Evolutionary conservation across 495 filamentous ascomycete species (phyloP).

Genomic region (Neurospora tetraspora): DNA sequence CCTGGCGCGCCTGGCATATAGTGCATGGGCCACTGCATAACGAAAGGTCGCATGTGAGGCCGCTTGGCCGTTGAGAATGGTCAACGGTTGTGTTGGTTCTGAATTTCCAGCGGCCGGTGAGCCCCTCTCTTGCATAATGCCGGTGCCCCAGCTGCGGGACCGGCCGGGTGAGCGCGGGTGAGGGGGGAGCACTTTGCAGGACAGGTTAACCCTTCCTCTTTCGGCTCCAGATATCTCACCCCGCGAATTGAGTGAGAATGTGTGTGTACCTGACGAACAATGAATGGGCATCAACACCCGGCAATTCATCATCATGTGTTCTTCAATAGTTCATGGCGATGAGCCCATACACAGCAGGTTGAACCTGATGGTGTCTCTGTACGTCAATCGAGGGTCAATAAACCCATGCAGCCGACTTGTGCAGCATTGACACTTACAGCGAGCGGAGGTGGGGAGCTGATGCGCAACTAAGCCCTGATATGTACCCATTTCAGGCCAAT

Average conservation of each 20-base stretch:
- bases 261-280: not conserved
- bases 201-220: not conserved
- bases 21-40: not conserved
- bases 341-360: not conserved
- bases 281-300: not conserved
- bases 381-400: not conserved
- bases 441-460: not conserved
- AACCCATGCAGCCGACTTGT: not conserved
- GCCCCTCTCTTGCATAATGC: not conserved
- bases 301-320: not conserved
- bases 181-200: not conserved
- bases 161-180: not conserved
- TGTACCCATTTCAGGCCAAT: not conserved
- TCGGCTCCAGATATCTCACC: not conserved
- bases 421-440: not conserved
- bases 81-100: not conserved
- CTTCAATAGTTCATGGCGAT: not conserved
- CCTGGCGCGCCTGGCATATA: not conserved
- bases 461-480: not conserved
- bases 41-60: not conserved
- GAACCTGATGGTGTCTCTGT: not conserved
- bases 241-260: not conserved
- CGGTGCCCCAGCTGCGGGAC: not conserved
- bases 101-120: not conserved
- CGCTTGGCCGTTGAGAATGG: not conserved